Conservation (phyloP, 768 basidiomycete genomes). For the Kwoniella heveanensis region DNA sequence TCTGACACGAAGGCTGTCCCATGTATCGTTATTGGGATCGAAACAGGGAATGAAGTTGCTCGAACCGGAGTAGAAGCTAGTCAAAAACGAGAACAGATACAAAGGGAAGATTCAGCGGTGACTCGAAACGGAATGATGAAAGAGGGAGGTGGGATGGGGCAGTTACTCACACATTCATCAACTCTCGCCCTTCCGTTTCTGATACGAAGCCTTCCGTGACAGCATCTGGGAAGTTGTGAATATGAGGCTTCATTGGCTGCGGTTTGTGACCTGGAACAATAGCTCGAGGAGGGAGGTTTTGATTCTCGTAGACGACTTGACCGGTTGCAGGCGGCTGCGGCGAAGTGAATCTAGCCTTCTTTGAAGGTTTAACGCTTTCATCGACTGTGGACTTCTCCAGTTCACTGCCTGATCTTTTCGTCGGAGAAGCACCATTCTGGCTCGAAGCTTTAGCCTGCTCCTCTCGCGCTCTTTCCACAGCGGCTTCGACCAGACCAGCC, state of each 20-base stretch:
- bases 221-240: constrained; percentile 76
- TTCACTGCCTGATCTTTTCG: constrained; percentile 15
- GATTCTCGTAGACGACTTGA: constrained; percentile 35
- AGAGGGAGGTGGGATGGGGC: constrained; percentile 1
- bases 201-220: constrained; percentile 80
- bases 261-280: constrained; percentile 25
- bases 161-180: constrained; percentile 74
- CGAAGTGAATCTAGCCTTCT: constrained; percentile 35
- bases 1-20: constrained; percentile 75
- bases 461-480: constrained; percentile 52
- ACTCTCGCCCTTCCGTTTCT: constrained; percentile 78
- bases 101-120: too few species aligned
- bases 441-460: constrained; percentile 28
- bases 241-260: constrained; percentile 40
- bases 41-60: constrained; percentile 88
- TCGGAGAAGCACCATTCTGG: background rate
- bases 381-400: constrained; percentile 4
- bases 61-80: constrained; percentile 88
- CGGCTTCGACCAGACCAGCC: constrained; percentile 55
- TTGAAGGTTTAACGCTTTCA: constrained; percentile 20
- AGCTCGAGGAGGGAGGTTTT: constrained; percentile 32
- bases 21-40: constrained; percentile 79
- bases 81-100: too few species aligned
- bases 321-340: constrained; percentile 24
- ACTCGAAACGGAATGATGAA: too few species aligned